Evolutionary conservation across 2,329 filamentous ascomycete species (phyloP), one percentile per base, ranked within the genome.

Genomic region (Pseudocercospora musae): DNA sequence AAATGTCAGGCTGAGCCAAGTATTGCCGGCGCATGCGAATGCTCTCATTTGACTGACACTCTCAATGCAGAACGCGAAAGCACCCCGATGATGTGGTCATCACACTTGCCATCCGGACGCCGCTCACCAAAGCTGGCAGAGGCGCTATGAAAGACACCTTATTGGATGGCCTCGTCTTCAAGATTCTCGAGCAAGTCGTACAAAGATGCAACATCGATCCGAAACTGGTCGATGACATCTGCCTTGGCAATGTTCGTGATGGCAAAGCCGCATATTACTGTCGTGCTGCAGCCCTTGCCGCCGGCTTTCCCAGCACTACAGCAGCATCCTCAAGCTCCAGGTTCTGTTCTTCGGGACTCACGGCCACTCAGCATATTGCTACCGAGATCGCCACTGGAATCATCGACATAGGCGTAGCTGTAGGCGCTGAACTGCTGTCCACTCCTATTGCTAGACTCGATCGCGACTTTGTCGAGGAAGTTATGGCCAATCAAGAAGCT

Each of bases 21-120:
- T 8, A 20, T 3, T 27, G 56, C 37, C 25, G 27, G n/a, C 33
- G 4, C 13, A 23, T n/a, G 56, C 2, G 15, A n/a, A 10, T 23
- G 11, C 23, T 21, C 20, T 55, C 7, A 53, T 18, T 23, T 27
- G 9, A 29, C 54, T 57, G 18, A 60, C 29, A 25, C 15, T 1
- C 15, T 18, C 8, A 15, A 15, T 11, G 20, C 6, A 67, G 65
- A 52, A 62, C 54, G 2, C 64, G 67, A 44, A 66, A 98, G 83
- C 96, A 96, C 78, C 87, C 93, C 70, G 94, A 98, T 76, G 95
- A 99, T 81, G 85, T 99, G 59, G 95, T 99, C 76, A 96, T 98
- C 74, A 99, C 95, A 7, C 86, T 96, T 62, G 94, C 94, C 27
- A 82, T 93, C 72, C 90, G 95, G 60, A 97, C 94, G 27, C 92